Base-by-base conservation (phyloP, 306 rosid species). In the Lablab purpureus region DNA sequence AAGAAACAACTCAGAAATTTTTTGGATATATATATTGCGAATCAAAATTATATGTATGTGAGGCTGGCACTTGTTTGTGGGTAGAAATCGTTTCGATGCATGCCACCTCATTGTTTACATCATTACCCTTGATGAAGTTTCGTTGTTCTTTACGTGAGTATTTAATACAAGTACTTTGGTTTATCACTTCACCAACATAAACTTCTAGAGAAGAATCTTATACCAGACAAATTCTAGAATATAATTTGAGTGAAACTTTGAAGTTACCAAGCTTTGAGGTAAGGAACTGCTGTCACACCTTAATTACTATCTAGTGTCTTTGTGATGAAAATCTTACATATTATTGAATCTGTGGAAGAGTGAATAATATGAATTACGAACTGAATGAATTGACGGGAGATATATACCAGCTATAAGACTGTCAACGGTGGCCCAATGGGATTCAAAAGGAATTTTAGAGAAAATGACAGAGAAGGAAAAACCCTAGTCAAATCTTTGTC, bases 141-240 rank as follows among this genome's bases (percentile, higher is more conserved):
- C 2, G 4, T 71, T 79, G 75, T 79, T 79, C 83, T 59, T 70
- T 59, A 25, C 83, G 77, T 79, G 32, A 71, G 77, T 58, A 70
- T 22, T 77, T 77, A 66, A 51, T 58, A 70, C 41, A 79, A 62
- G 49, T 75, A 46, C 22, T 10, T 60, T 5, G 13, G 40, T 45
- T 13, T 21, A n/a, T 76, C 19, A 67, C 46, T 22, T 65, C 66
- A 17, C 36, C 25, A 66, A 22, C 81, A 49, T 14, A 65, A 55
- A 58, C 64, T 46, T 58, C 41, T 45, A 45, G 62, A 30, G 19
- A 78, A 58, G 71, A 79, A 79, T 59, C 49, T 23, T 66, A 52
- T 25, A 37, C 28, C 5, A 34, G 17, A 63, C 17, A 64, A 64
- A 50, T 49, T 21, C 65, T 7, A 37, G 7, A 36, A 51, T 66